Conservation (phyloP, 768 basidiomycete genomes). For the Cystobasidium ongulense region DNA sequence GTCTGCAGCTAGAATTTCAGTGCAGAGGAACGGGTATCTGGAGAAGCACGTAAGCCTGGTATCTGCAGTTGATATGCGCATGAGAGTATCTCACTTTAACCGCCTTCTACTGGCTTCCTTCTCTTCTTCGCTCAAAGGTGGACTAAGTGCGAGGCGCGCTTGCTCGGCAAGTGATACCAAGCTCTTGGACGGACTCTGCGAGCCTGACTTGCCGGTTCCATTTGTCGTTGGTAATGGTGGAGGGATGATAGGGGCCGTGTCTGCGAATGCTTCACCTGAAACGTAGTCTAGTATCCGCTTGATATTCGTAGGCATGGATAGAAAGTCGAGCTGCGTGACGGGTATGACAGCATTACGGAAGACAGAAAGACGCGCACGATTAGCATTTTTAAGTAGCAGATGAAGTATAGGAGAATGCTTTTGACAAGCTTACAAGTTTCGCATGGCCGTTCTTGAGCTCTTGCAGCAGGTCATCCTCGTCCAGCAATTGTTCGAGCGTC, state of each 20-base stretch:
- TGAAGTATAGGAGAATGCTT: neutral
- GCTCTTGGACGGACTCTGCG: neutral
- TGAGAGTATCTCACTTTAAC: slow-evolving; percentile 12
- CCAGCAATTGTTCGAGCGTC: slow-evolving; percentile 35
- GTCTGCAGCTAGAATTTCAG: slow-evolving; percentile 27
- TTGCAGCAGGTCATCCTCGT: slow-evolving; percentile 35
- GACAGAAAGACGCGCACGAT: no score
- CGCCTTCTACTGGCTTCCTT: slow-evolving; percentile 23
- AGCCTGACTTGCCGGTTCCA: neutral
- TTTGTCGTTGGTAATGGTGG: neutral
- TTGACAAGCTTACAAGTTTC: slow-evolving; percentile 28
- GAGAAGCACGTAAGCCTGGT: neutral
- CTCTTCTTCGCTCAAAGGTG: neutral
- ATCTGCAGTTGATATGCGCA: neutral
- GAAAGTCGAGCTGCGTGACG: slow-evolving; percentile 27
- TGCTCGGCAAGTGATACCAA: neutral
- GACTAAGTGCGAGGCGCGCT: slow-evolving; percentile 2
- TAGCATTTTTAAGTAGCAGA: no score
- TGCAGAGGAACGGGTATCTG: slow-evolving; percentile 34
- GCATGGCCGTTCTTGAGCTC: slow-evolving; percentile 28
- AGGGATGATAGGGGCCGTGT: neutral
- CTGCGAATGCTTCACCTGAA: slow-evolving; percentile 29
- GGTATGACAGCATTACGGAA: neutral
- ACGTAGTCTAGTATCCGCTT: slow-evolving; percentile 30
- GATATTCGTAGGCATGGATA: slow-evolving; percentile 6